Conservation (phyloP, 2,329 filamentous ascomycete species). For the Diplodia mutila region DNA sequence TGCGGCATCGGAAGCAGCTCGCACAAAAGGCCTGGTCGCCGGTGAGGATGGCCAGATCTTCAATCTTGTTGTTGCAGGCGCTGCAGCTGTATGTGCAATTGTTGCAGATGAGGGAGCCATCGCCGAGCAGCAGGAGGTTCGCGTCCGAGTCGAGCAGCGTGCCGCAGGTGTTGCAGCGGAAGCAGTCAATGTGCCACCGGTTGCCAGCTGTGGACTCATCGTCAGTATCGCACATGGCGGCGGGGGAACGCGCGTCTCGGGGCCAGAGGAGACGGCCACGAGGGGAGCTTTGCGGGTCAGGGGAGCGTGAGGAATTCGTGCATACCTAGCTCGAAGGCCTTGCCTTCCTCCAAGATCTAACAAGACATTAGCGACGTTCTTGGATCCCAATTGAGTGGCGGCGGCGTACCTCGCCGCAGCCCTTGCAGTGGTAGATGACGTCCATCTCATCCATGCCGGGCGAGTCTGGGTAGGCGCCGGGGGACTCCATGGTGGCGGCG, state of each 20-base stretch:
- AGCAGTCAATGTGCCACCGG: conserved; percentile 98
- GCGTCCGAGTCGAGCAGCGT: conserved; percentile 97
- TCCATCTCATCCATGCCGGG: conserved; percentile 43
- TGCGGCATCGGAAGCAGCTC: conserved; percentile 94
- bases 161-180: conserved; percentile 93
- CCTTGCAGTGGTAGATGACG: conserved; percentile 67
- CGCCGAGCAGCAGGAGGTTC: conserved; percentile 93
- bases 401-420: conserved; percentile 52
- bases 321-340: conserved; percentile 93
- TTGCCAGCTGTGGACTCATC: conserved; percentile 70
- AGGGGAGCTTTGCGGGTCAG: conserved; percentile 16
- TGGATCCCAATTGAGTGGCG: conserved; percentile 24
- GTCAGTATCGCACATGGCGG: conserved; percentile 22
- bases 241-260: not conserved
- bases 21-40: conserved; percentile 98
- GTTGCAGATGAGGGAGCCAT: conserved; percentile 98
- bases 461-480: conserved; percentile 58
- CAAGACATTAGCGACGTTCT: conserved; percentile 29
- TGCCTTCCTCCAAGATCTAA: conserved; percentile 96
- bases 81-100: conserved; percentile 99
- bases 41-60: conserved; percentile 94
- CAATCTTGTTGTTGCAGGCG: conserved; percentile 95
- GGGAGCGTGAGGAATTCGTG: conserved; percentile 36
- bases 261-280: not conserved
- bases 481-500: conserved; percentile 55